Evolutionary conservation across 495 filamentous ascomycete genomes (phyloP).

Genomic region (Hypoxylon subgilvum): DNA sequence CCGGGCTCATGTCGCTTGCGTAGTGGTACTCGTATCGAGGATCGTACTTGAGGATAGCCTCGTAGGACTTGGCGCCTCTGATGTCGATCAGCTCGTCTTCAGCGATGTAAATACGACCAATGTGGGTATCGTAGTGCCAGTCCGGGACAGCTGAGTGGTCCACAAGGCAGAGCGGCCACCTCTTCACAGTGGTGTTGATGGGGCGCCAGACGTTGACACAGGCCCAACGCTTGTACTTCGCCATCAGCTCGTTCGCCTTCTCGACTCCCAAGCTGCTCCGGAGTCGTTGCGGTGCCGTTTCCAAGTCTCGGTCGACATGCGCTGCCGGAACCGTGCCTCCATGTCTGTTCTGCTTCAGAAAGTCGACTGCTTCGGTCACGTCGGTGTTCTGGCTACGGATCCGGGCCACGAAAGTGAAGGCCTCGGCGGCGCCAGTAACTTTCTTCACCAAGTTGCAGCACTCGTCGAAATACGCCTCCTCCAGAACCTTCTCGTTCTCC

Average conservation of each 20-base stretch:
- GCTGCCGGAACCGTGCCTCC: background rate
- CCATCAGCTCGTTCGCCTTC: background rate
- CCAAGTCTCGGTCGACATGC: background rate
- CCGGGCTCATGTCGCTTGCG: background rate
- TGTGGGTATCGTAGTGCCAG: background rate
- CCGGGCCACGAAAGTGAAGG: background rate
- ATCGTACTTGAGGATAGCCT: background rate
- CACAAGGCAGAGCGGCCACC: background rate
- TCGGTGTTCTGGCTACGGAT: background rate
- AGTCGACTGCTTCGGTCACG: background rate
- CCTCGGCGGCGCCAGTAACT: background rate
- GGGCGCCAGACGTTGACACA: background rate
- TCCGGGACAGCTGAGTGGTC: background rate
- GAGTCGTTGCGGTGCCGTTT: background rate
- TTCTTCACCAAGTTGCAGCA: background rate
- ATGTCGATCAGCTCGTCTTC: background rate
- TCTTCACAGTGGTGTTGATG: background rate
- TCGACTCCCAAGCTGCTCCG: background rate
- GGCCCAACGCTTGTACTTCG: background rate
- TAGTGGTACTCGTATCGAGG: constrained; percentile 1
- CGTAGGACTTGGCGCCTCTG: background rate
- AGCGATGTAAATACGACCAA: background rate
- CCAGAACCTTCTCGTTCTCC: background rate
- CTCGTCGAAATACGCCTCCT: background rate
- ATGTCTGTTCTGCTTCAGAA: background rate